Conservation (phyloP, 257 asterid genomes). For the Nicotiana attenuata region DNA sequence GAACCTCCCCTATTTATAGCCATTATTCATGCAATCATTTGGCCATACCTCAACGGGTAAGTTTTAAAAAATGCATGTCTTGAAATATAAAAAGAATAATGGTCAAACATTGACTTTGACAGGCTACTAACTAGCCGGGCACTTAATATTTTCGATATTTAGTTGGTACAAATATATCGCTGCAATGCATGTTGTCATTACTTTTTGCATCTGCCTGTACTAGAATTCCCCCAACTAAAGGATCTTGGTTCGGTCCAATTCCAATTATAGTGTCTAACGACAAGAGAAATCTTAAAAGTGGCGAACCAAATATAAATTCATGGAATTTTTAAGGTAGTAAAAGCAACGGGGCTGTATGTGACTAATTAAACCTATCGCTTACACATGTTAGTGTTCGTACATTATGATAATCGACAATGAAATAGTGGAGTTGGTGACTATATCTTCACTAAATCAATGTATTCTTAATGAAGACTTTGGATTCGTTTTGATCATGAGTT, state of each 20-base stretch:
- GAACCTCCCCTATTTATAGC: conserved; percentile 17
- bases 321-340: neutral
- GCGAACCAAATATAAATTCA: neutral
- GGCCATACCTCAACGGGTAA: neutral
- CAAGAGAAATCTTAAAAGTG: neutral
- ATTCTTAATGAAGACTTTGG: neutral
- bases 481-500: conserved; percentile 1
- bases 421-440: conserved; percentile 23
- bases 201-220: neutral
- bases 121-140: neutral
- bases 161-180: neutral
- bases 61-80: neutral
- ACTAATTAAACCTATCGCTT: neutral
- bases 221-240: neutral
- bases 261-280: neutral
- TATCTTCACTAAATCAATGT: neutral
- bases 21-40: conserved; percentile 12
- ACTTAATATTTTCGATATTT: neutral
- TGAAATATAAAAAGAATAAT: neutral
- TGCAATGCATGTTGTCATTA: neutral
- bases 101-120: conserved; percentile 6
- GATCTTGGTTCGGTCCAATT: conserved; percentile 1
- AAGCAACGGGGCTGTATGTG: neutral
- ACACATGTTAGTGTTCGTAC: neutral
- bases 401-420: conserved; percentile 8